Evolutionary conservation across 2,329 filamentous ascomycete genomes (phyloP).

Genomic region (Albifimbria verrucaria): DNA sequence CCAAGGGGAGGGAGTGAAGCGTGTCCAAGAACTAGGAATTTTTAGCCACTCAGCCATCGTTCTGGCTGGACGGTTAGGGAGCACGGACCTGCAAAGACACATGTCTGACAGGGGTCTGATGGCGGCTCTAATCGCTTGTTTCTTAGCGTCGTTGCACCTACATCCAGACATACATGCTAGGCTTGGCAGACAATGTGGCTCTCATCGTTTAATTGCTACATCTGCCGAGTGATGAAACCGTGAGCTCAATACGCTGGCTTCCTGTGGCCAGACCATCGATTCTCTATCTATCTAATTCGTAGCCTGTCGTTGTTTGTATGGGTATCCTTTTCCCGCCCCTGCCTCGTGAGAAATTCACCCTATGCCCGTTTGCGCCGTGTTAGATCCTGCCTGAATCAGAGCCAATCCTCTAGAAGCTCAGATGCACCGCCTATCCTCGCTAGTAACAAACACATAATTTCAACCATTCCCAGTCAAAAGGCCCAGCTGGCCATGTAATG

Average conservation of each 20-base stretch:
- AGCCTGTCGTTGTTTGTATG: not conserved
- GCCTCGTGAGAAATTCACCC: not conserved
- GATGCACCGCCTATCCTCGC: too few species aligned
- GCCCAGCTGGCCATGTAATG: too few species aligned
- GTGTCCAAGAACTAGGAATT: conserved; percentile 5
- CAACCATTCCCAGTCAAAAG: too few species aligned
- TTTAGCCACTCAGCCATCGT: conserved; percentile 14
- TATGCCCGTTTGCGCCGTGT: not conserved
- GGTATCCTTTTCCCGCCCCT: not conserved
- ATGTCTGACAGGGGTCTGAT: conserved; percentile 27
- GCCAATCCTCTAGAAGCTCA: too few species aligned
- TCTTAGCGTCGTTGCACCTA: conserved; percentile 5
- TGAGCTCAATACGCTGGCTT: not conserved
- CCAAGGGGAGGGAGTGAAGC: conserved; percentile 15
- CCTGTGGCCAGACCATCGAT: not conserved
- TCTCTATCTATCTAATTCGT: not conserved
- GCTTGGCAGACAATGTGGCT: too few species aligned
- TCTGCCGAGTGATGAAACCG: too few species aligned
- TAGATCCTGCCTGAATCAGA: too few species aligned
- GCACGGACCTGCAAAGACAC: conserved; percentile 22
- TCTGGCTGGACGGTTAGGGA: conserved; percentile 12
- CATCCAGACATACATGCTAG: too few species aligned
- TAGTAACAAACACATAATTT: too few species aligned
- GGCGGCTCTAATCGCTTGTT: conserved; percentile 21
- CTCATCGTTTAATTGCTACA: too few species aligned